phyloP scores from a whole-genome alignment of 345 rosid species.

The Eutrema yunnanense region DNA sequence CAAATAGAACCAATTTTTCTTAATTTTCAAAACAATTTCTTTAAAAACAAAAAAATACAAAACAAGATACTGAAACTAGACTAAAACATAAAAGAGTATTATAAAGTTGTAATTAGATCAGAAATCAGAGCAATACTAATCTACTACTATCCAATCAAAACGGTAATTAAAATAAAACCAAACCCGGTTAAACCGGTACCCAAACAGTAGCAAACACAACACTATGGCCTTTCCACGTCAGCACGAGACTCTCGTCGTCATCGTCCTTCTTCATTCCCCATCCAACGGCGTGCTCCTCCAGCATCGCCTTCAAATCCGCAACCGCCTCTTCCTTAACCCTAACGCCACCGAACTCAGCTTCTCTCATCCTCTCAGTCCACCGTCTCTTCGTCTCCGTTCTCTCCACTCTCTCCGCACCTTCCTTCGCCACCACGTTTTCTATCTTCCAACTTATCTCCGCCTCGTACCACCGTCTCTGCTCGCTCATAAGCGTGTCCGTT shows the following conservation, averaged over 20 bases:
- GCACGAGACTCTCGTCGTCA: conserved; percentile 41
- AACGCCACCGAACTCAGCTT: conserved; percentile 45
- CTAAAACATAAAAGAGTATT: too few relatives aligned
- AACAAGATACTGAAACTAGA: too few relatives aligned
- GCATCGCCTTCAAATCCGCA: conserved; percentile 61
- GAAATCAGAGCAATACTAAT: background rate
- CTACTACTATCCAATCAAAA: background rate
- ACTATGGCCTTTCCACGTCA: conserved; percentile 97
- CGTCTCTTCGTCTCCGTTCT: conserved; percentile 60
- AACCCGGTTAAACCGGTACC: conserved; percentile 34
- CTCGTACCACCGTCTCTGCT: conserved; percentile 80
- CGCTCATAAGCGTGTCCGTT: conserved; percentile 68
- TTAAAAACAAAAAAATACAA: too few relatives aligned
- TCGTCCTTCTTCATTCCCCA: conserved; percentile 76
- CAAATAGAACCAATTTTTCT: too few relatives aligned
- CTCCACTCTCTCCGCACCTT: conserved; percentile 75
- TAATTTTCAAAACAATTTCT: too few relatives aligned
- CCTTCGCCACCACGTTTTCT: conserved; percentile 80
- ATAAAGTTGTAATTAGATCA: background rate
- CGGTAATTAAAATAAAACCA: background rate
- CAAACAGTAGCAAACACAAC: conserved; percentile 89
- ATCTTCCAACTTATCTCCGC: conserved; percentile 79
- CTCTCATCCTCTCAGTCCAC: conserved; percentile 81
- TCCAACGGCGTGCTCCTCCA: conserved; percentile 91
- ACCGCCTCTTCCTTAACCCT: conserved; percentile 52